phyloP scores from a whole-genome alignment of 345 rosid genomes.

The Gynandropsis gynandra region DNA sequence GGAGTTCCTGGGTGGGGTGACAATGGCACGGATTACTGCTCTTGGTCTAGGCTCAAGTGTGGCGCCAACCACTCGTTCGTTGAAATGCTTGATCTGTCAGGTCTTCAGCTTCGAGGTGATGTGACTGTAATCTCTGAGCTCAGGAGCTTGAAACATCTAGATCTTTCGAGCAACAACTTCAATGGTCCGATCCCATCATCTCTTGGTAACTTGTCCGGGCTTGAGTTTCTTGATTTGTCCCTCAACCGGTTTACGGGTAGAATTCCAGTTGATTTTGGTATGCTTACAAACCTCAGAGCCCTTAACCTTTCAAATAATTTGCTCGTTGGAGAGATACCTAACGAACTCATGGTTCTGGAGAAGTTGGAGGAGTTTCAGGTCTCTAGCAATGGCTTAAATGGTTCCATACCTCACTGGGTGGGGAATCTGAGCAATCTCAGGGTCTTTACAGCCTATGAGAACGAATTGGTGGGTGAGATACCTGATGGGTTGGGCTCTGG shows the following conservation, averaged over 20 bases:
- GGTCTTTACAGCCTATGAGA: conserved; percentile 57
- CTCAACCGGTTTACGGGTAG: conserved; percentile 54
- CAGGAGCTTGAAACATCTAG: conserved; percentile 56
- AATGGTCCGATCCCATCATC: conserved; percentile 60
- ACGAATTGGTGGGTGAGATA: conserved; percentile 54
- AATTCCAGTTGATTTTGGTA: conserved; percentile 57
- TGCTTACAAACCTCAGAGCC: conserved; percentile 44
- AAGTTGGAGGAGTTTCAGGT: conserved; percentile 66
- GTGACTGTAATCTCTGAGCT: conserved; percentile 59
- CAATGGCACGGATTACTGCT: conserved; percentile 62
- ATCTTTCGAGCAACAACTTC: conserved; percentile 57
- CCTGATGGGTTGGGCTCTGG: conserved; percentile 57
- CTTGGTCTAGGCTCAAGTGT: conserved; percentile 69
- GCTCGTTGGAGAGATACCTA: conserved; percentile 65
- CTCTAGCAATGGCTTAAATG: conserved; percentile 58
- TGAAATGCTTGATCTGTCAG: conserved; percentile 68
- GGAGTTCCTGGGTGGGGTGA: conserved; percentile 73
- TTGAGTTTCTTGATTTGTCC: conserved; percentile 74
- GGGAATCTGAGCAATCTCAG: conserved; percentile 58
- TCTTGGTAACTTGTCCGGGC: conserved; percentile 53
- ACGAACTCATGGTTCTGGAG: conserved; percentile 42
- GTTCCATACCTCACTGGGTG: conserved; percentile 64
- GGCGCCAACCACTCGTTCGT: conserved; percentile 55
- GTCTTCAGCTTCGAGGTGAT: conserved; percentile 76
- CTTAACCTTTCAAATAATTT: conserved; percentile 60